Evolutionary conservation across 2,329 filamentous ascomycete genomes (phyloP), one percentile per base, ranked within the genome.

Genomic region (Paraphaeosphaeria minitans): DNA sequence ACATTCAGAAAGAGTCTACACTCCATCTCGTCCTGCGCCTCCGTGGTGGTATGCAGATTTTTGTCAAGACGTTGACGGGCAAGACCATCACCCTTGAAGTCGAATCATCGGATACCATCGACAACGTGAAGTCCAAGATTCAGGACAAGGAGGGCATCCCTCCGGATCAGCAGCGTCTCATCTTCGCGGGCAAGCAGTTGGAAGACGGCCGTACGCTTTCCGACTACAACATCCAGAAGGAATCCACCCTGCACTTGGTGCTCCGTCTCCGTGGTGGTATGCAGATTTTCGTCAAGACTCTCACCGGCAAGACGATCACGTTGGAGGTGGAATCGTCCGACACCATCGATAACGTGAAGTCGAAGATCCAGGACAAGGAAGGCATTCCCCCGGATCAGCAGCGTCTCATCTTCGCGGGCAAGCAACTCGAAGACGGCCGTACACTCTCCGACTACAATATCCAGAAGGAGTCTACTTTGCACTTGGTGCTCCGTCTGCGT

Each of bases 101-200:
- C 8, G 86, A 88, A 76, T 86, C 84, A 16, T 91, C 87, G 0
- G 93, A 96, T 71, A 96, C 93, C 42, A 96, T 96, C 79, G 93
- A 97, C 83, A 97, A 97, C 63, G 93, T 97, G 41, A 97, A 97
- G 87, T 88, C 85, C 52, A 97, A 97, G 86, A 97, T 97, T 45
- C 93, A 97, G 80, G 93, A 97, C 75, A 97, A 97, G 87, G 93
- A 97, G 80, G 93, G 93, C 27, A 97, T 97, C 57, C 94, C 93
- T 48, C 93, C 93, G 12, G 93, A 97, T 75, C 93, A 98, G 81
- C 93, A 97, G 83, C 94, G 93, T 70, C 80, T 97, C 67, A 97
- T 97, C 78, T 97, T 97, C 69, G 93, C 93, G 46, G 94, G 93
- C 57, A 97, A 97, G 85, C 93, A 97, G 78, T 87, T 97, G 4